These are phyloP conservation scores for Aphanoascus verrucosus DNA, from an alignment of 2,329 filamentous ascomycete genomes.

Conservation along the genomic window DNA sequence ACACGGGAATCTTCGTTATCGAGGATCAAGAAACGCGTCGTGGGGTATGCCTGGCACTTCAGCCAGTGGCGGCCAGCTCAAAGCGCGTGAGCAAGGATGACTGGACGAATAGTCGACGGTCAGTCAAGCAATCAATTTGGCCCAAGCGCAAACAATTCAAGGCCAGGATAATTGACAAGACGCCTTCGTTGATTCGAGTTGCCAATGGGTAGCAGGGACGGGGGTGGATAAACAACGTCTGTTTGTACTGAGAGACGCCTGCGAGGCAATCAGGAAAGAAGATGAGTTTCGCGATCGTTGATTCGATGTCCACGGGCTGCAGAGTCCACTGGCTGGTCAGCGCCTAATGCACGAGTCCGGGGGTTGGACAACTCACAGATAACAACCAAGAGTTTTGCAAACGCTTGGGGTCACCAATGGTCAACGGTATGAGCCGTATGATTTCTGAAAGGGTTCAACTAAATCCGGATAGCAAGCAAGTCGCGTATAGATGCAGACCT, in stretches of 20 bases:
- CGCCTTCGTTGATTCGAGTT: conserved; percentile 12
- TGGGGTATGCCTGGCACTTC: conserved; percentile 1
- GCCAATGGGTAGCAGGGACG: conserved; percentile 15
- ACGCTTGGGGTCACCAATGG: neutral
- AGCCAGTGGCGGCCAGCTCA: conserved; percentile 13
- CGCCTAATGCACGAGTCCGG: conserved; percentile 29
- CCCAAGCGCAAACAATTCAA: neutral
- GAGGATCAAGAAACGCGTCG: conserved; percentile 7
- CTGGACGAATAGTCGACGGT: conserved; percentile 2
- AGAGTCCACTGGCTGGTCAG: conserved; percentile 34
- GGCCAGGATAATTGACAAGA: neutral
- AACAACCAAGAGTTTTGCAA: conserved; percentile 1
- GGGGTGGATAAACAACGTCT: conserved; percentile 9
- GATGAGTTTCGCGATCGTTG: conserved; percentile 25
- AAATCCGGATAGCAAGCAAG: neutral
- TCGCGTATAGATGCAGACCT: conserved; percentile 5
- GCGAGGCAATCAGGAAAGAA: conserved; percentile 14
- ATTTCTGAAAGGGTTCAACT: neutral
- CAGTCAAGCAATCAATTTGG: neutral
- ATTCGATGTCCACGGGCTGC: conserved; percentile 36
- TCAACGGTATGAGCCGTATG: neutral
- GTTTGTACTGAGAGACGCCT: conserved; percentile 15
- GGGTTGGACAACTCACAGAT: conserved; percentile 9
- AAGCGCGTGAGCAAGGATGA: conserved; percentile 3
- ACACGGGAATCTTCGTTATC: conserved; percentile 3